Percentiles rank a stretch among this genome's conserved stretches.
Evolutionary conservation across 257 asterid genomes (phyloP).

Genomic region (Buddleja alternifolia): DNA sequence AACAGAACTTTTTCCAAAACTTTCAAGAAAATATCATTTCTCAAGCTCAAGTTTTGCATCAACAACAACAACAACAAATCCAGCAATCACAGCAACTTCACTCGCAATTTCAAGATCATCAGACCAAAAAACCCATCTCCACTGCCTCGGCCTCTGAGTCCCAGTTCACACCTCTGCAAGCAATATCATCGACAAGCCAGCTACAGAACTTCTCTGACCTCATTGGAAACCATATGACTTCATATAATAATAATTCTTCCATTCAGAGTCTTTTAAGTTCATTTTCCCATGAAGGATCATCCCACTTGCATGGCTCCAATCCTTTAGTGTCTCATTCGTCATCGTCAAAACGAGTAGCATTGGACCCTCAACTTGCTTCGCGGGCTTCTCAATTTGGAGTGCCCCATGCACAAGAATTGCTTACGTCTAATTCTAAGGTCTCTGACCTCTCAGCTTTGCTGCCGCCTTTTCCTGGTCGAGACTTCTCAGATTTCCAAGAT

Average conservation of each 20-base stretch:
- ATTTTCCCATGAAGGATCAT: conserved; percentile 54
- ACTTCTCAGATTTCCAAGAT: conserved; percentile 50
- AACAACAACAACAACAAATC: conserved; percentile 44
- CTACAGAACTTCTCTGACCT: conserved; percentile 66
- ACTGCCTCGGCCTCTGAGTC: conserved; percentile 49
- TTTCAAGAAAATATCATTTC: conserved; percentile 50
- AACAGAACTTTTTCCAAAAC: conserved; percentile 58
- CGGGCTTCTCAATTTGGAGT: conserved; percentile 43
- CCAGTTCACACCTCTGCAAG: conserved; percentile 57
- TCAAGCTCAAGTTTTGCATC: conserved; percentile 76
- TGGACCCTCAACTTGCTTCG: conserved; percentile 58
- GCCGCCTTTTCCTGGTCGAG: conserved; percentile 59
- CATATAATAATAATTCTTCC: conserved; percentile 43
- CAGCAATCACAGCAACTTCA: conserved; percentile 45
- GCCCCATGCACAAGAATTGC: conserved; percentile 46
- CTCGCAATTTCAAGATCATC: conserved; percentile 61
- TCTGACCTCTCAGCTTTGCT: conserved; percentile 51
- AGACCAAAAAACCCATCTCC: conserved; percentile 42
- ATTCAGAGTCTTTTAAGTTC: conserved; percentile 58
- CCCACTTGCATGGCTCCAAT: conserved; percentile 50
- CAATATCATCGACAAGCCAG: conserved; percentile 55
- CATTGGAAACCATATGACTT: conserved; percentile 54
- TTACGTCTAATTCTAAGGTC: conserved; percentile 44
- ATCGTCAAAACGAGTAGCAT: conserved; percentile 54
- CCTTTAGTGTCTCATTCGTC: conserved; percentile 48